Percentiles rank a stretch among this genome's conserved stretches.
phyloP scores from a whole-genome alignment of 2,329 filamentous ascomycete species.

The Stachybotrys chlorohalonatus region DNA sequence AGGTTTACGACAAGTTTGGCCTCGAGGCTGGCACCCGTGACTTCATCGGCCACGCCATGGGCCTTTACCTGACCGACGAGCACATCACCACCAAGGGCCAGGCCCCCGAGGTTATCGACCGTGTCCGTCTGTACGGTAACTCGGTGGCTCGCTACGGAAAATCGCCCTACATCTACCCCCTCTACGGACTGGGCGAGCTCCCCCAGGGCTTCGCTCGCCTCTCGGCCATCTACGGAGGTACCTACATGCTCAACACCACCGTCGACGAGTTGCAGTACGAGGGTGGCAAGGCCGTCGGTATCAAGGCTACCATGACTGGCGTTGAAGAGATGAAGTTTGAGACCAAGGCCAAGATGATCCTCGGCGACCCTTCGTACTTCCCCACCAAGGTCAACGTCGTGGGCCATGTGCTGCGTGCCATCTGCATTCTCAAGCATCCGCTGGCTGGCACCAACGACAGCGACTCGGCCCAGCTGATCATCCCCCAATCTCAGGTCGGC shows the following conservation, averaged over 20 bases:
- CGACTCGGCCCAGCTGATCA: slow-evolving; percentile 92
- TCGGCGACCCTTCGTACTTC: slow-evolving; percentile 97
- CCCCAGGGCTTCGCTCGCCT: slow-evolving; percentile 96
- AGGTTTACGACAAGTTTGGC: slow-evolving; percentile 97
- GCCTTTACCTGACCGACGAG: slow-evolving; percentile 82
- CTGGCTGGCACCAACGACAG: slow-evolving; percentile 79
- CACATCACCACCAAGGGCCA: slow-evolving; percentile 68
- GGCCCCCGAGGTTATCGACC: slow-evolving; percentile 79
- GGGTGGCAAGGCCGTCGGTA: slow-evolving; percentile 76
- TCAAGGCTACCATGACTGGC: slow-evolving; percentile 94
- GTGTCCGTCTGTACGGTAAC: slow-evolving; percentile 93
- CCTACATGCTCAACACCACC: slow-evolving; percentile 97
- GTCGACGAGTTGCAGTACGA: slow-evolving; percentile 87
- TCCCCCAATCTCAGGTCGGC: slow-evolving; percentile 94
- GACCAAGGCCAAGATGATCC: slow-evolving; percentile 92
- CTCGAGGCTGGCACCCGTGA: slow-evolving; percentile 84
- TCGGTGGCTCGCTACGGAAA: slow-evolving; percentile 97
- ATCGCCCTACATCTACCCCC: slow-evolving; percentile 97
- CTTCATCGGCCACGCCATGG: slow-evolving; percentile 98
- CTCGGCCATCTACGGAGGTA: slow-evolving; percentile 96
- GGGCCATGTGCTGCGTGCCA: slow-evolving; percentile 88
- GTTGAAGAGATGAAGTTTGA: slow-evolving; percentile 88
- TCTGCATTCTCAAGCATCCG: slow-evolving; percentile 95
- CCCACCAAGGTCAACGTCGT: slow-evolving; percentile 77
- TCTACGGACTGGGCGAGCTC: slow-evolving; percentile 94